phyloP scores from a whole-genome alignment of 1,139 yeast genomes.

The Ashbya aceris region DNA sequence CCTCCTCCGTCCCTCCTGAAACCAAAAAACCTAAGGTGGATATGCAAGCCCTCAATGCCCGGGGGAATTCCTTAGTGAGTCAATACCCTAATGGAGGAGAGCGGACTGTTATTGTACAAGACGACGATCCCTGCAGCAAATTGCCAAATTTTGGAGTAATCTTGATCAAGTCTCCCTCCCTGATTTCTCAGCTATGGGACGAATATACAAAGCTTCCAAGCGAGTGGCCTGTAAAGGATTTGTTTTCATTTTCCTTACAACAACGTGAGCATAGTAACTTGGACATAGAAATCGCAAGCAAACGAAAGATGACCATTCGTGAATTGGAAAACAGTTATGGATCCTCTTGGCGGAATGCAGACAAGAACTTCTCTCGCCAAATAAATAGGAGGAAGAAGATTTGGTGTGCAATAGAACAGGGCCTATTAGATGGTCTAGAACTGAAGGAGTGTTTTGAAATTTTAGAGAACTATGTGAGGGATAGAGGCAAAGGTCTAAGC shows the following conservation, averaged over 20 bases:
- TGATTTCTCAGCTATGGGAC: slow-evolving; percentile 23
- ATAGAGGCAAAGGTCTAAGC: slow-evolving; percentile 20
- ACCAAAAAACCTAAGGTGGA: background rate
- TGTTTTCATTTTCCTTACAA: slow-evolving; percentile 14
- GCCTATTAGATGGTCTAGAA: slow-evolving; percentile 18
- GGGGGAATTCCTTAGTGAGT: background rate
- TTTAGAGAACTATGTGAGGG: slow-evolving; percentile 17
- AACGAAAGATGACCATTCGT: slow-evolving; percentile 19
- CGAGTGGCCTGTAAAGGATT: slow-evolving; percentile 20
- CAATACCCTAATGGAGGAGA: background rate
- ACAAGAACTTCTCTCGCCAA: slow-evolving; percentile 25
- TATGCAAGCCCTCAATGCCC: background rate
- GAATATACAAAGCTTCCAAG: slow-evolving; percentile 23
- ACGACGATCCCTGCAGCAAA: slow-evolving; percentile 18
- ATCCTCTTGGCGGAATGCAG: slow-evolving; percentile 24
- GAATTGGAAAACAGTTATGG: slow-evolving; percentile 20
- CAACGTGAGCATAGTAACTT: slow-evolving; percentile 10
- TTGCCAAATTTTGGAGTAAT: slow-evolving; percentile 25
- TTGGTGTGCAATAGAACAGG: slow-evolving; percentile 25
- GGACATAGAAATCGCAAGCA: slow-evolving; percentile 13
- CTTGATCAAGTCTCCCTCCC: slow-evolving; percentile 22
- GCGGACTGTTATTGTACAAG: background rate
- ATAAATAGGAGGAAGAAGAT: slow-evolving; percentile 26
- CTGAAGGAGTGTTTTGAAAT: slow-evolving; percentile 18
- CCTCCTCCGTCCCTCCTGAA: background rate